phyloP scores from a whole-genome alignment of 805 yeast genomes.

The Lachancea nothofagi region DNA sequence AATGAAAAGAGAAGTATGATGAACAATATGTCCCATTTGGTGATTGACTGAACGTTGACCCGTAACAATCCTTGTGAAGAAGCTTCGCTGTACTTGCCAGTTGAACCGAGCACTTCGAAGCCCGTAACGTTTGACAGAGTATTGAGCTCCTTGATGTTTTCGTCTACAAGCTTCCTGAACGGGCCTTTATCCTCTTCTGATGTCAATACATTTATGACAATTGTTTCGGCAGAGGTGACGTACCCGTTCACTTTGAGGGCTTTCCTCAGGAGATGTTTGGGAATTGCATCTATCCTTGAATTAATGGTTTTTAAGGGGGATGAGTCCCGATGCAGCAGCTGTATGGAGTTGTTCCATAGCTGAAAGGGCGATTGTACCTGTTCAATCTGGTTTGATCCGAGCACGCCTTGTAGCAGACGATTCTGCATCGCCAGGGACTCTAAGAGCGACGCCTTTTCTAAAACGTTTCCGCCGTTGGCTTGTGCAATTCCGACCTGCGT shows the following conservation, averaged over 20 bases:
- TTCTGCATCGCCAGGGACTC: conserved; percentile 35
- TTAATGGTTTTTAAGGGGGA: conserved; percentile 39
- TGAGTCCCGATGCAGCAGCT: conserved; percentile 29
- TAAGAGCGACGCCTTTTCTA: conserved; percentile 35
- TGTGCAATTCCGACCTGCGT: conserved; percentile 23
- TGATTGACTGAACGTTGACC: conserved; percentile 4
- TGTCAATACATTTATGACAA: conserved; percentile 35
- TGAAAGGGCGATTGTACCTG: conserved; percentile 39
- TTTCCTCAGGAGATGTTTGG: conserved; percentile 34
- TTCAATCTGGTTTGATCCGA: conserved; percentile 10
- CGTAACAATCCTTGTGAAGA: conserved; percentile 1
- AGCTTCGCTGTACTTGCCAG: not conserved
- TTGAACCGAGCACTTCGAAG: conserved; percentile 16
- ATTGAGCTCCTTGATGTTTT: conserved; percentile 26
- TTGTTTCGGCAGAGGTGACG: conserved; percentile 37
- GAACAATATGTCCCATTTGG: conserved; percentile 1
- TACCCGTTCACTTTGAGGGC: conserved; percentile 40
- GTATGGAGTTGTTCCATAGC: conserved; percentile 38
- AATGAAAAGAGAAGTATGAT: not conserved
- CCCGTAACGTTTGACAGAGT: conserved; percentile 16
- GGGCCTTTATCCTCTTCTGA: conserved; percentile 9
- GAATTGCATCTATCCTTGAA: conserved; percentile 20
- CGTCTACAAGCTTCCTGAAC: conserved; percentile 26
- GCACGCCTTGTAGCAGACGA: conserved; percentile 24
- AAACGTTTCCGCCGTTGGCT: conserved; percentile 18